These are phyloP conservation scores for Coemansia umbellata DNA, from an alignment of 192 early-diverging fungal species.

Conservation along the genomic window DNA sequence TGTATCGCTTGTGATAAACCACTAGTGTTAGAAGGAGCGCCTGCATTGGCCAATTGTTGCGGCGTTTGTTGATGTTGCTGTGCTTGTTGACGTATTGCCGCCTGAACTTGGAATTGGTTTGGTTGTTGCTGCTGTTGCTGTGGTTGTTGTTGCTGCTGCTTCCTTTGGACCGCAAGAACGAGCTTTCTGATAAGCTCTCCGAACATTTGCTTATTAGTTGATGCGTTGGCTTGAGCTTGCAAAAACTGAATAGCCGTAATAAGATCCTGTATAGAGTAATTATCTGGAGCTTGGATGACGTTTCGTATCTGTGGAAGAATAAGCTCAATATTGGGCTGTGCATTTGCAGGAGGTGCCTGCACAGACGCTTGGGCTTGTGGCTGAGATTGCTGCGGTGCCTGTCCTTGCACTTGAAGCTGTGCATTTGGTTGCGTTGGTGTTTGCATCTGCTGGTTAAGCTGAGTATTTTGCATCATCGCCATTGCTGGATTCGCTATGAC, in stretches of 20 bases:
- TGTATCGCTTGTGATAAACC: too few relatives aligned
- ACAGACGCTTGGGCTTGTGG: not conserved
- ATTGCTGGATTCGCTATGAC: conserved; percentile 1
- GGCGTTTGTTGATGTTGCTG: conserved; percentile 1
- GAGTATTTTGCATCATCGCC: conserved; percentile 1
- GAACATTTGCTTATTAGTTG: conserved; percentile 4
- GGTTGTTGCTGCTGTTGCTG: conserved; percentile 6
- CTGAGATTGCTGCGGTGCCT: conserved; percentile 7
- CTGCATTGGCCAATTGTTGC: not conserved
- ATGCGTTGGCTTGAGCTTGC: conserved; percentile 6
- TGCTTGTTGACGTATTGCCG: not conserved
- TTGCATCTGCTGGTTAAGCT: conserved; percentile 11
- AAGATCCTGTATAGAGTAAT: conserved; percentile 20
- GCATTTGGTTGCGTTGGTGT: conserved; percentile 4
- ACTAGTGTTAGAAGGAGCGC: too few relatives aligned
- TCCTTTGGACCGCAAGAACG: conserved; percentile 7
- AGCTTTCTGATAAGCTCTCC: conserved; percentile 8
- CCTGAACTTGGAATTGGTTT: conserved; percentile 2
- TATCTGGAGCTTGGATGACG: conserved; percentile 20
- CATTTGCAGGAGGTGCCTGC: not conserved
- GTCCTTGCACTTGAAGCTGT: conserved; percentile 22
- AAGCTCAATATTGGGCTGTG: not conserved
- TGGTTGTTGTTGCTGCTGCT: conserved; percentile 9
- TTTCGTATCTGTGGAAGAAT: conserved; percentile 12
- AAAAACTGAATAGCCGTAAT: conserved; percentile 11